Evolutionary conservation across 2,329 filamentous ascomycete genomes (phyloP).

Genomic region (Penicillium sp.): DNA sequence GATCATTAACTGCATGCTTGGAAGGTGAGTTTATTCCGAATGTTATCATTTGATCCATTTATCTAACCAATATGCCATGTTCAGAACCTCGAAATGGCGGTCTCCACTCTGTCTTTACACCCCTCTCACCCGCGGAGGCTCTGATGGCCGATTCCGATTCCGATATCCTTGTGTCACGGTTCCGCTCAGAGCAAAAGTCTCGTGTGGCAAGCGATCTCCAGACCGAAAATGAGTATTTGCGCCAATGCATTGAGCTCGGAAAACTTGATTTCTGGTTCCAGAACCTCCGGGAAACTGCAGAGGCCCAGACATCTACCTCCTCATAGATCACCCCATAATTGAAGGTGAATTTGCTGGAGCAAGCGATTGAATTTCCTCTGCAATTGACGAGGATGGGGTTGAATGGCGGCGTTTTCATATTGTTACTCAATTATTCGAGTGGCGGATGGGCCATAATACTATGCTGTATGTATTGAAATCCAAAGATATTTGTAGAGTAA

Average conservation of each 20-base stretch:
- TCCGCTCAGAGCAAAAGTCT: constrained; percentile 63
- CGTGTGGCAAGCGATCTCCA: constrained; percentile 70
- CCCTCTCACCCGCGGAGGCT: constrained; percentile 30
- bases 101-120: constrained; percentile 24
- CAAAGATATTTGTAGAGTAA: background rate
- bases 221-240: constrained; percentile 67
- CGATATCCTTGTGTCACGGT: constrained; percentile 54
- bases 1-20: constrained; percentile 64
- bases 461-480: constrained; percentile 6
- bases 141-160: constrained; percentile 30
- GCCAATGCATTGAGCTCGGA: constrained; percentile 64
- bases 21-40: constrained; percentile 42
- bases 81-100: constrained; percentile 19
- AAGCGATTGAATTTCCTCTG: constrained; percentile 1
- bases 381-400: constrained; percentile 1
- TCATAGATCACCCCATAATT: background rate
- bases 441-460: constrained; percentile 5
- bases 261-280: constrained; percentile 69
- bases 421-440: constrained; percentile 2
- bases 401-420: constrained; percentile 5
- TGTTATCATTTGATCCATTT: background rate
- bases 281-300: constrained; percentile 27
- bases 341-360: constrained; percentile 7
- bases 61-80: constrained; percentile 9
- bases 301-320: constrained; percentile 11